Evolutionary conservation across 192 early-diverging fungal genomes (phyloP), one percentile per base, ranked within the genome.

Genomic region (Backusella australiensis): DNA sequence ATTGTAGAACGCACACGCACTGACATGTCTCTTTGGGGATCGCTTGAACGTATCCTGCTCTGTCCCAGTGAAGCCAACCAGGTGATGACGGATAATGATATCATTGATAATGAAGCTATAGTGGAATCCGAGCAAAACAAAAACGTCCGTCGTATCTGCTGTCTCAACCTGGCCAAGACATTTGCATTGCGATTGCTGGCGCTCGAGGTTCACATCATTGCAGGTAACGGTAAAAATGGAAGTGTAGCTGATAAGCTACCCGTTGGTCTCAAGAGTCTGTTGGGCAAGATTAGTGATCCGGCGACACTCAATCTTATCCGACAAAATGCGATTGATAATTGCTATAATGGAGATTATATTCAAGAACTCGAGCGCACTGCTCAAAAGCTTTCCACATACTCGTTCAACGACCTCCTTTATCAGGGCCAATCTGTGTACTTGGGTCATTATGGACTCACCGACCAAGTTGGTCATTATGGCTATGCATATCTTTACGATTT

Each of bases 11-110:
- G 76, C 35, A 67, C 82, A 23, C 82, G 83, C 23, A 82, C 79
- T 26, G 81, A 89, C 35, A 76, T 79, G 8, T 56, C 67, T 7
- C 78, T 89, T 44, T 89, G 88, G 88, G 75, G 80, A 32, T 78
- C 72, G 21, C 71, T 89, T 5, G 75, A 68, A 6, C 72, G 72
- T 26, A 80, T 89, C 39, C 36, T 85, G 71, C 41, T 81, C 26
- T 78, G 77, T 8, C 34, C 34, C n/a, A n/a, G 34, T 19, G 67
- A 68, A 68, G 6, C 7, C 1, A 68, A 14, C 3, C 29, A 35
- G 29, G 34, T 38, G 5, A 15, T 19, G 15, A 6, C 7, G 9
- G 26, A 38, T 19, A 11, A 17, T 44, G 26, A 35, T 12, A 11
- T 38, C 34, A 15, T 52, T 4, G 19, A 23, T 32, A 12, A 29